These are phyloP conservation scores for Cercospora janseana DNA, from an alignment of 2,329 filamentous ascomycete genomes.

Conservation along the genomic window DNA sequence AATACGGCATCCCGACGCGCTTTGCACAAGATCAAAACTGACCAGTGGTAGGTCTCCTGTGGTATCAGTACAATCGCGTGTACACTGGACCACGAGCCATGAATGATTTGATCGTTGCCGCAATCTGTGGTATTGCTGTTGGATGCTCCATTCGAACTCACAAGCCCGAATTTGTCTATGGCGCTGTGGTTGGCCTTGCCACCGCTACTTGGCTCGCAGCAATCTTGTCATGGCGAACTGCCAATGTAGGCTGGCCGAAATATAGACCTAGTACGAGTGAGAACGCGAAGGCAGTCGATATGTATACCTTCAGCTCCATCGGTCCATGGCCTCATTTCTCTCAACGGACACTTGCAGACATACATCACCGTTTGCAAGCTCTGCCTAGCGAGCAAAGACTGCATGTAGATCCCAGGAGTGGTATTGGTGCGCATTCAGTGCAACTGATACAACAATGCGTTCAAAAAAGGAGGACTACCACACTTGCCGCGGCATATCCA, in stretches of 20 bases:
- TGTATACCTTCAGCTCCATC: conserved; percentile 8
- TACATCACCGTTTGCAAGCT: background rate
- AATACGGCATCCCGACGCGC: too few relatives aligned
- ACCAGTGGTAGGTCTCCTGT: conserved; percentile 42
- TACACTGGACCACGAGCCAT: conserved; percentile 50
- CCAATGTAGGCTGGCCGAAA: conserved; percentile 46
- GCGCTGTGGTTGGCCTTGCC: conserved; percentile 50
- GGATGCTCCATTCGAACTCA: conserved; percentile 47
- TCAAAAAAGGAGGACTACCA: background rate
- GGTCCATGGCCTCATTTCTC: conserved; percentile 7
- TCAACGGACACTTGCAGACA: conserved; percentile 13
- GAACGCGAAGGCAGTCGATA: background rate
- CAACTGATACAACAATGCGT: background rate
- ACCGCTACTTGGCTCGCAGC: conserved; percentile 54
- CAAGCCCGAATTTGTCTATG: conserved; percentile 45
- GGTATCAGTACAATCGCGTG: conserved; percentile 52
- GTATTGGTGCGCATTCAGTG: background rate
- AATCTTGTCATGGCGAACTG: conserved; percentile 49
- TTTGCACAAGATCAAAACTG: too few relatives aligned
- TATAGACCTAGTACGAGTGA: background rate
- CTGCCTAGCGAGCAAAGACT: background rate
- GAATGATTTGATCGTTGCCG: conserved; percentile 49
- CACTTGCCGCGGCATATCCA: conserved; percentile 6
- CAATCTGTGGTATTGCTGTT: conserved; percentile 47
- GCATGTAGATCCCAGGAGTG: background rate